Evolutionary conservation across 140 eudicot genomes (phyloP).

Genomic region (Flaveria floridana): DNA sequence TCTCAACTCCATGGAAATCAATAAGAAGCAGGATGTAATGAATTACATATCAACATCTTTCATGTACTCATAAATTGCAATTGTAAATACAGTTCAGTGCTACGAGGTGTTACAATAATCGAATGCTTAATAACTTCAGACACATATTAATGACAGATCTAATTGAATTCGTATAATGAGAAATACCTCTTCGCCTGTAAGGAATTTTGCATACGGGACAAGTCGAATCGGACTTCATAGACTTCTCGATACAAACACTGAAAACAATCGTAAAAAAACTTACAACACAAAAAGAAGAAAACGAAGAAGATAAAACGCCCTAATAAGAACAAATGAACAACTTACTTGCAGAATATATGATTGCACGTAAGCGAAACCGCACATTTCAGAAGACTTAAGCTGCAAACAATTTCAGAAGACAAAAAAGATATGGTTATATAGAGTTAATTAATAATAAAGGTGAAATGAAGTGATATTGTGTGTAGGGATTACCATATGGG

Average conservation of each 20-base stretch:
- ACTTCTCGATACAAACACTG: conserved; percentile 74
- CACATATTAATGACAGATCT: background rate
- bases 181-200: conserved; percentile 74
- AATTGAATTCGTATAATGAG: background rate
- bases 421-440: background rate
- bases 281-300: background rate
- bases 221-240: conserved; percentile 69
- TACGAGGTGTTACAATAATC: background rate
- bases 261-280: background rate
- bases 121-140: background rate
- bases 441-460: background rate
- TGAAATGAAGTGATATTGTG: background rate
- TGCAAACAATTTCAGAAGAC: conserved; percentile 28
- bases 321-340: background rate
- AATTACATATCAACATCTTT: too few relatives aligned
- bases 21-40: too few relatives aligned
- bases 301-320: background rate
- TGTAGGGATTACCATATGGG: conserved; percentile 69
- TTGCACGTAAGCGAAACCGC: conserved; percentile 88
- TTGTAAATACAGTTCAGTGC: background rate
- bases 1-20: too few relatives aligned
- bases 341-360: conserved; percentile 95
- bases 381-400: conserved; percentile 72
- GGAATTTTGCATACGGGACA: conserved; percentile 98
- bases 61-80: background rate